Evolutionary conservation across 495 filamentous ascomycete species (phyloP).

Genomic region (Tuber borchii): DNA sequence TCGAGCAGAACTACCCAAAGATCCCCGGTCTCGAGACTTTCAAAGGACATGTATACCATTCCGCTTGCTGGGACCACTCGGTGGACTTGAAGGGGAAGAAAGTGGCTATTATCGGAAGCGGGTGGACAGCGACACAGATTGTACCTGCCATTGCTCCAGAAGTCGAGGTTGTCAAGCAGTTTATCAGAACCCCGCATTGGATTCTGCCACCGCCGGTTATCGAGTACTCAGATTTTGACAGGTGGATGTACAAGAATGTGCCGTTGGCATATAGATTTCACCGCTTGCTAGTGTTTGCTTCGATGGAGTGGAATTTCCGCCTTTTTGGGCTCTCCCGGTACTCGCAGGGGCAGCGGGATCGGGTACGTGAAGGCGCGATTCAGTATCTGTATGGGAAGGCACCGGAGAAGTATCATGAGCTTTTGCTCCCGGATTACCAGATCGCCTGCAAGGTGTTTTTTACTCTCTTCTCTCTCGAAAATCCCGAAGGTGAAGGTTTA

Average conservation of each 20-base stretch:
- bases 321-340: not conserved
- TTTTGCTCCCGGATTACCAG: not conserved
- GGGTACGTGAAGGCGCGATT: slow-evolving; percentile 44
- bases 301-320: not conserved
- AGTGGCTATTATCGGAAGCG: slow-evolving; percentile 51
- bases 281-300: not conserved
- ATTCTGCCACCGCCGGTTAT: not conserved
- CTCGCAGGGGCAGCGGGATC: slow-evolving; percentile 27
- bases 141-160: slow-evolving; percentile 41
- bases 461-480: slow-evolving; percentile 44
- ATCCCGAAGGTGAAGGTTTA: not conserved
- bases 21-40: slow-evolving; percentile 48
- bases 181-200: slow-evolving; percentile 41
- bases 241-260: not conserved
- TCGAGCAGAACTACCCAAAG: slow-evolving; percentile 46
- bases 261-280: not conserved
- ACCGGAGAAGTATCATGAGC: slow-evolving; percentile 58
- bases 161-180: slow-evolving; percentile 18
- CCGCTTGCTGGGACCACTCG: slow-evolving; percentile 51
- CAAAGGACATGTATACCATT: slow-evolving; percentile 50
- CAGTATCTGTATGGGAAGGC: slow-evolving; percentile 48
- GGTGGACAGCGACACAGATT: slow-evolving; percentile 47
- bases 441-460: slow-evolving; percentile 45
- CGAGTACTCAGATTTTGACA: not conserved
- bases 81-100: slow-evolving; percentile 48